Conservation (phyloP, 768 basidiomycete genomes). For the Lactarius sp. region DNA sequence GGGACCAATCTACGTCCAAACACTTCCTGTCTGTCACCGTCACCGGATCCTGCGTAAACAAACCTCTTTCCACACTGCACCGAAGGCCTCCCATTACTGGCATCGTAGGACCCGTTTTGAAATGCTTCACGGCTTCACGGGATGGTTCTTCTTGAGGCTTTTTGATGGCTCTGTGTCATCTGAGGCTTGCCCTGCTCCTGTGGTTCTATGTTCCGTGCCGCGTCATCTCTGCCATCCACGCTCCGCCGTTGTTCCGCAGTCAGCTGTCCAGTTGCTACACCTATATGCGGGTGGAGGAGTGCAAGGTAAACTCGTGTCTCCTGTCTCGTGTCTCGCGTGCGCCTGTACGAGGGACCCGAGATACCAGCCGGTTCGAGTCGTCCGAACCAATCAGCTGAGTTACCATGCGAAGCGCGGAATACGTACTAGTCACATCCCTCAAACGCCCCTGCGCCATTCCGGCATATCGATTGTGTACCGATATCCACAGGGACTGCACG, state of each 20-base stretch:
- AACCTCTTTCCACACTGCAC: background rate
- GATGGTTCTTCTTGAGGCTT: background rate
- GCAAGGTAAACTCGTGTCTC: background rate
- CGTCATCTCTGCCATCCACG: background rate
- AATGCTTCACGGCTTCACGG: background rate
- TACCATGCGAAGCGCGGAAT: constrained; percentile 8
- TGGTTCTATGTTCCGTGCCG: constrained; percentile 11
- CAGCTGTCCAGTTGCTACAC: constrained; percentile 5
- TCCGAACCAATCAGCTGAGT: constrained; percentile 24
- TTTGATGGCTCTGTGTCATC: background rate
- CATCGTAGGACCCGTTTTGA: background rate
- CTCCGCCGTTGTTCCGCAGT: constrained; percentile 9
- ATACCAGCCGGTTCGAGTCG: constrained; percentile 13
- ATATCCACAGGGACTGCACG: background rate
- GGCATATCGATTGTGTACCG: constrained; percentile 17
- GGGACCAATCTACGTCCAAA: constrained; percentile 6
- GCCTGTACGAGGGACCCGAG: constrained; percentile 6
- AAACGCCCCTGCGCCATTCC: constrained; percentile 15
- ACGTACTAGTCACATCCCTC: constrained; percentile 2
- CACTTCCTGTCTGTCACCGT: constrained; percentile 1
- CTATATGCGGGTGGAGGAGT: background rate
- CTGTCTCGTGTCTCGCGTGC: background rate
- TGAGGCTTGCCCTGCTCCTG: background rate
- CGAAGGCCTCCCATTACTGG: constrained; percentile 10
- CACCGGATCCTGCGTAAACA: background rate